A percentile compares a stretch with the other conserved stretches of the same genome.
phyloP scores from a whole-genome alignment of 2,329 filamentous ascomycete species.

The Tolypocladium capitatum region DNA sequence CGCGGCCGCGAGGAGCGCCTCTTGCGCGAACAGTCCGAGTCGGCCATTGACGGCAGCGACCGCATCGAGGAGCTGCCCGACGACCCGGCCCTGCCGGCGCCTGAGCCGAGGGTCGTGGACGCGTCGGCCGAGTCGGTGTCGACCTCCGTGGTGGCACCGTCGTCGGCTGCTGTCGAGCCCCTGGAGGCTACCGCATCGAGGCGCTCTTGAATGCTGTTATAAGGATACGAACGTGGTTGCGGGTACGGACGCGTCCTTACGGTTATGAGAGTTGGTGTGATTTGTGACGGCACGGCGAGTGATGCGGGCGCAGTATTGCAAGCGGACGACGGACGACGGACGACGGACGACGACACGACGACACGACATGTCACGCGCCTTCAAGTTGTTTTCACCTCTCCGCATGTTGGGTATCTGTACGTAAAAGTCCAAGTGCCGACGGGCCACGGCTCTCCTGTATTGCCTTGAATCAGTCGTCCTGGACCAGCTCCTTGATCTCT shows the following conservation, averaged over 20 bases:
- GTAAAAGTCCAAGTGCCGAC: not conserved
- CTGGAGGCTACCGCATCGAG: not conserved
- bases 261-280: not conserved
- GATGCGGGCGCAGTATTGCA: not conserved
- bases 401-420: slow-evolving; percentile 12
- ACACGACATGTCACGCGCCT: too few relatives aligned
- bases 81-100: slow-evolving; percentile 28
- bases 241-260: not conserved
- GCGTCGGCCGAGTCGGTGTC: not conserved
- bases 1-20: slow-evolving; percentile 77
- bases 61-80: slow-evolving; percentile 38
- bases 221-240: not conserved
- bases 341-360: too few relatives aligned
- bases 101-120: slow-evolving; percentile 6
- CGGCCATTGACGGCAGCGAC: slow-evolving; percentile 23
- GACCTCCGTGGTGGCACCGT: too few relatives aligned
- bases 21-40: slow-evolving; percentile 37
- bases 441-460: not conserved
- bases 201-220: not conserved
- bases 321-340: not conserved
- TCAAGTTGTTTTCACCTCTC: too few relatives aligned
- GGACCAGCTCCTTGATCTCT: slow-evolving; percentile 53
- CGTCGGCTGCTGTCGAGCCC: not conserved
- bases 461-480: slow-evolving; percentile 35
- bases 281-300: not conserved